Evolutionary conservation across 2,329 filamentous ascomycete species (phyloP), one percentile per base, ranked within the genome.

Genomic region (Tolypocladium ovalisporum): DNA sequence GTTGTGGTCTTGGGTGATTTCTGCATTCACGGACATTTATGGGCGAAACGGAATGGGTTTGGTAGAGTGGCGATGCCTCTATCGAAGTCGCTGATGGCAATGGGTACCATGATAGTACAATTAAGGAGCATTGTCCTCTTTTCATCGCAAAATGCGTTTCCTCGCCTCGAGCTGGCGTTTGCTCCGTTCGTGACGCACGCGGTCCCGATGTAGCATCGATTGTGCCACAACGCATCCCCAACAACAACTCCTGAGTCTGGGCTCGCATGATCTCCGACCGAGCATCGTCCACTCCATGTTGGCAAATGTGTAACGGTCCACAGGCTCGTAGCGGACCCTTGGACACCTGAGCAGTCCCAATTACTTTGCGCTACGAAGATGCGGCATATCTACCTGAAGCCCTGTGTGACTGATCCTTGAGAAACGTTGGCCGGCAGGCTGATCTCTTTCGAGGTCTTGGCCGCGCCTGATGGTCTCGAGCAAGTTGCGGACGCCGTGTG

Each of bases 11-110:
- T 71, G 61, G 74, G 76, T 75, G 76, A 75, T 78, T 76, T 74
- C 75, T 79, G 78, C 78, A 81, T 81, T 80, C 76, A 80, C 74
- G 79, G 78, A 77, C 69, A 72, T 70, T 76, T 76, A 73, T 60
- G 71, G 79, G 79, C 78, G 78, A 81, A 81, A 80, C 75, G 78
- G 76, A 75, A 73, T 75, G 77, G 77, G 77, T 78, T 76, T 79
- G 74, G 72, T 78, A 76, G 75, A 75, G 68, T 71, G 71, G 68
- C 68, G 69, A 68, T 66, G 68, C 68, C 69, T 72, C 71, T 73
- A 73, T 70, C 71, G 71, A 75, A 69, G 71, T 73, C 70, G 70
- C 68, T 75, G 70, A 75, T 71, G 72, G 72, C 71, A 71, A 73
- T 69, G 70, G 67, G 69, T 72, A 74, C 72, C 68, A 75, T 69